Base-by-base conservation (phyloP, 495 filamentous ascomycete genomes). In the Aspergillus sparsus region DNA sequence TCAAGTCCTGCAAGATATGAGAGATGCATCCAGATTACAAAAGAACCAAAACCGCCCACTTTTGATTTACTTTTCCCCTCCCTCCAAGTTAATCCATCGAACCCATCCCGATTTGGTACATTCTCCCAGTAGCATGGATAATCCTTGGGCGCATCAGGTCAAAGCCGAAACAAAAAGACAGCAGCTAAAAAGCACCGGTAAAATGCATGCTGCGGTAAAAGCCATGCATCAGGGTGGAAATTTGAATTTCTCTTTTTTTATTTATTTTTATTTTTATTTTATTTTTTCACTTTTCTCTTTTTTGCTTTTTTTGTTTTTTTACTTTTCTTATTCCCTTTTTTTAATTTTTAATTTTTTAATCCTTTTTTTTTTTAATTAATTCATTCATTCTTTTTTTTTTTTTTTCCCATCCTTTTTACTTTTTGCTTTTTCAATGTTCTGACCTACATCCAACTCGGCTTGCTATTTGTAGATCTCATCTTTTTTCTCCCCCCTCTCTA, bases 111-210 rank as follows among this genome's bases (percentile, higher is more conserved):
- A 62, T 63, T 63, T 57, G 60, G 53, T 42, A 49, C 21, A 27
- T 27, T 27, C 53, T 51, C 47, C 66, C 64, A 58, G 41, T 37
- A 63, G 51, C 68, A 71, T 69, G 74, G 71, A 72, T 76, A 60
- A 77, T 75, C 74, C 74, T 63, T 68, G 72, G 63, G 53, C 37
- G 60, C 59, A 65, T 67, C 45, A 64, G 58, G 50, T 7, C 56
- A 59, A 57, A 71, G 66, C 65, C 69, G 63, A 69, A 69, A 69
- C 66, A 61, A 49, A 36, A 55, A 55, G 55, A 58, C 57, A 61
- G 57, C 58, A 34, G 46, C 58, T 56, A 62, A 68, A 58, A 61
- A 49, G 61, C 55, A 63, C 52, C 46, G 55, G 58, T 59, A 56
- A 12, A 57, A 49, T 64, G 62, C 61, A 63, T 55, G 57, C 55